These are phyloP conservation scores for Amylocarpus encephaloides DNA, from an alignment of 2,329 filamentous ascomycete genomes.

Conservation along the genomic window DNA sequence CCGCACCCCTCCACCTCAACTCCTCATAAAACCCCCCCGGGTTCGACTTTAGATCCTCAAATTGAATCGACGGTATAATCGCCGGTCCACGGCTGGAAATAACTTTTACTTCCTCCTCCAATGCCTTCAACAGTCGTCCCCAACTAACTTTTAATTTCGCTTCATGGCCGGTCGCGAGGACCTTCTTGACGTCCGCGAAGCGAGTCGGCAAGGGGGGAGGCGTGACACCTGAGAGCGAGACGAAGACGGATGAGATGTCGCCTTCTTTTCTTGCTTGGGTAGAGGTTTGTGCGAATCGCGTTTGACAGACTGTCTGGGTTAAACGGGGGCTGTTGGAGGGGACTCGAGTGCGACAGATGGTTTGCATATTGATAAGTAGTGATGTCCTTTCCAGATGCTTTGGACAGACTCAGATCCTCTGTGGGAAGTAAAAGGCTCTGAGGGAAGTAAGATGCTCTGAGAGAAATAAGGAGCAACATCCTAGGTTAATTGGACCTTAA, in stretches of 20 bases:
- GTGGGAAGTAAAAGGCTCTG: too few relatives aligned
- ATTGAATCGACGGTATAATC: constrained; percentile 49
- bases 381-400: not conserved
- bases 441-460: too few relatives aligned
- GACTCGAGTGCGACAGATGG: not conserved
- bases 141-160: constrained; percentile 42
- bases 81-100: constrained; percentile 40
- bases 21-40: constrained; percentile 12
- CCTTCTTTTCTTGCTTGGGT: constrained; percentile 39
- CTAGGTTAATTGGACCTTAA: too few relatives aligned
- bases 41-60: constrained; percentile 33
- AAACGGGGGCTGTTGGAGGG: not conserved
- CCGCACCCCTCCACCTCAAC: constrained; percentile 23
- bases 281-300: not conserved
- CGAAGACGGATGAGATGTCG: constrained; percentile 57
- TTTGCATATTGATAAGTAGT: not conserved
- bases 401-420: too few relatives aligned
- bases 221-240: constrained; percentile 46
- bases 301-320: not conserved
- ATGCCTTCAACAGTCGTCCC: constrained; percentile 40
- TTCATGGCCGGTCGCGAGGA: constrained; percentile 45
- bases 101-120: constrained; percentile 42
- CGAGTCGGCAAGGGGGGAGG: constrained; percentile 45
- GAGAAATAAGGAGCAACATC: too few relatives aligned
- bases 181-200: constrained; percentile 50